Evolutionary conservation across 83 land plant genomes (phyloP).

Genomic region (Picea abies): DNA sequence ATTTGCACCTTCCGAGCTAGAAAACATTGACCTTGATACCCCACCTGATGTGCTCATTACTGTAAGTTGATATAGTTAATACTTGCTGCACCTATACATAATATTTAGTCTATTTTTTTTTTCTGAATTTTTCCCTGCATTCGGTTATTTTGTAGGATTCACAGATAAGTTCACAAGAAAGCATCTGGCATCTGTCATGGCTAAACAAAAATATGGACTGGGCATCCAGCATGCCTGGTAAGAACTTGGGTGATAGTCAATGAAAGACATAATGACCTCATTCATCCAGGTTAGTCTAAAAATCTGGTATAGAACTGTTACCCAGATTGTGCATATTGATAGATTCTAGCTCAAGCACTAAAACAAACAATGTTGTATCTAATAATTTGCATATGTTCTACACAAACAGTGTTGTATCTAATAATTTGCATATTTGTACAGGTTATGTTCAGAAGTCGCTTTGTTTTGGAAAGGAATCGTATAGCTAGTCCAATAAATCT

Average conservation of each 20-base stretch:
- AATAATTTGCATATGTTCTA: background rate
- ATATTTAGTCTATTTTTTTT: background rate
- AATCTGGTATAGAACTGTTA: background rate
- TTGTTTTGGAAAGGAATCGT: background rate
- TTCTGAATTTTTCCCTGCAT: background rate
- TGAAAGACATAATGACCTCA: background rate
- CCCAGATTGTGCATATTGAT: background rate
- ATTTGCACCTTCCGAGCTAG: constrained; percentile 30
- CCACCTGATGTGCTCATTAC: constrained; percentile 51
- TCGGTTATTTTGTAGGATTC: background rate
- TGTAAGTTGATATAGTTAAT: constrained; percentile 26
- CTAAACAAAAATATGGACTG: background rate
- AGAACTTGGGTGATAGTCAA: background rate
- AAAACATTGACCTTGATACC: constrained; percentile 38
- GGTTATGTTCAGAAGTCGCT: background rate
- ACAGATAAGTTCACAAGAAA: background rate
- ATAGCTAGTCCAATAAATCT: background rate
- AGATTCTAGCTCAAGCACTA: background rate
- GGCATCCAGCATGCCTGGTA: no score
- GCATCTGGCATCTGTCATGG: background rate
- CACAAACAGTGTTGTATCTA: background rate
- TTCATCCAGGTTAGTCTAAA: background rate
- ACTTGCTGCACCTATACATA: background rate
- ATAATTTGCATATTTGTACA: background rate
- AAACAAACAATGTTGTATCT: background rate